A percentile compares a stretch with the other conserved stretches of the same genome.
Conservation (phyloP, 495 filamentous ascomycete species). For the Penicillium longicatenatum region DNA sequence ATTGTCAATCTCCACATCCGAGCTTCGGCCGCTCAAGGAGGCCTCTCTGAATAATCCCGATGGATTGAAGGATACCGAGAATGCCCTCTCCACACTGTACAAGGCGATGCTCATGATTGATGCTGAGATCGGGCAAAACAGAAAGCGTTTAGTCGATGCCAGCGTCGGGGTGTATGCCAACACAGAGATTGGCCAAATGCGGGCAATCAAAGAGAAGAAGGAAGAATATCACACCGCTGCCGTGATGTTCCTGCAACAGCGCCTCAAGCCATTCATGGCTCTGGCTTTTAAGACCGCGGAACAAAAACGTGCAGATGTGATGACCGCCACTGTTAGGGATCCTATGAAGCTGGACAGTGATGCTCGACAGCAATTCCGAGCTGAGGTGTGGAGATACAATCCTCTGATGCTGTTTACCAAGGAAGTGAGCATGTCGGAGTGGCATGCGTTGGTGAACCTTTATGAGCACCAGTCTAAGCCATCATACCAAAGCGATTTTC, state of each 20-base stretch:
- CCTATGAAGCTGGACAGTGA: slow-evolving; percentile 51
- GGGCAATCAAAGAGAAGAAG: slow-evolving; percentile 89
- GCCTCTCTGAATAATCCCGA: slow-evolving; percentile 70
- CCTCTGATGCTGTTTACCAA: slow-evolving; percentile 82
- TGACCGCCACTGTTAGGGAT: slow-evolving; percentile 45
- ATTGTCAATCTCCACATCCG: slow-evolving; percentile 76
- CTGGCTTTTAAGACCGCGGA: slow-evolving; percentile 76
- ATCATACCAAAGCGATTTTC: slow-evolving; percentile 81
- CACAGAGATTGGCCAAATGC: slow-evolving; percentile 87
- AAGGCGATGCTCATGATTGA: slow-evolving; percentile 96
- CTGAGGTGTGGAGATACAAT: slow-evolving; percentile 77
- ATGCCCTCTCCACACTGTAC: slow-evolving; percentile 76
- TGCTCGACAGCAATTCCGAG: slow-evolving; percentile 54
- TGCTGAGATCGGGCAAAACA: slow-evolving; percentile 64
- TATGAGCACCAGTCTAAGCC: slow-evolving; percentile 76
- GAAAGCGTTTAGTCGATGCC: slow-evolving; percentile 46
- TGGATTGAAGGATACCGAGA: slow-evolving; percentile 76
- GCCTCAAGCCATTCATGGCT: slow-evolving; percentile 78
- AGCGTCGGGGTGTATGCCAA: slow-evolving; percentile 66
- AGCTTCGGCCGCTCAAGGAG: slow-evolving; percentile 71
- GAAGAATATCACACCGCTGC: slow-evolving; percentile 79
- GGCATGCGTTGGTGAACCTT: slow-evolving; percentile 73
- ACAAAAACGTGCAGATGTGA: slow-evolving; percentile 60
- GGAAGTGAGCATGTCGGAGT: slow-evolving; percentile 78
- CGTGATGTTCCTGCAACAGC: slow-evolving; percentile 63